These are phyloP conservation scores for Cladophialophora yegresii DNA, from an alignment of 2,329 filamentous ascomycete genomes.

Conservation along the genomic window DNA sequence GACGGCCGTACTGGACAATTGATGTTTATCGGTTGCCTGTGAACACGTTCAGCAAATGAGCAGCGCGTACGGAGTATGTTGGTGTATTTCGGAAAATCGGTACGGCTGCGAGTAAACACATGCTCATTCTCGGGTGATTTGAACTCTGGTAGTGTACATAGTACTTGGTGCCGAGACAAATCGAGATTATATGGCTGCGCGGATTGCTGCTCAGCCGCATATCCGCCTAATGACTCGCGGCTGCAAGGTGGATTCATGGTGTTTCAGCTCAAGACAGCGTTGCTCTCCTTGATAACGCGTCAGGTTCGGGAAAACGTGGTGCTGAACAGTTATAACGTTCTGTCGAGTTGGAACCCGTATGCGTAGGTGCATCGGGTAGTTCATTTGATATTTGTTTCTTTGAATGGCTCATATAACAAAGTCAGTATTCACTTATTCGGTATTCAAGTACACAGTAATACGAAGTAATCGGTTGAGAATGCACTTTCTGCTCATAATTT, in stretches of 20 bases:
- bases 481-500: background rate
- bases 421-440: background rate
- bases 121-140: background rate
- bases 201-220: background rate
- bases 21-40: slow-evolving; percentile 16
- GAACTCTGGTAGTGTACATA: background rate
- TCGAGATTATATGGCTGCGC: background rate
- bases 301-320: background rate
- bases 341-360: background rate
- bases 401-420: background rate
- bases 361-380: background rate
- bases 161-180: background rate
- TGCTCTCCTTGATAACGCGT: background rate
- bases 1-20: slow-evolving; percentile 17
- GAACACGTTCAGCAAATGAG: slow-evolving; percentile 12
- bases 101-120: no score
- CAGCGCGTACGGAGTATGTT: background rate
- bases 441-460: background rate
- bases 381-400: background rate
- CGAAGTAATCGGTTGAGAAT: background rate
- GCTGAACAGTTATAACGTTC: background rate
- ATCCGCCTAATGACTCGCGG: background rate
- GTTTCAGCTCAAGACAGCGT: background rate
- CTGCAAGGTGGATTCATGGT: background rate
- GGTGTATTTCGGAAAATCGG: background rate